phyloP scores from a whole-genome alignment of 1,284 basidiomycete species.

The Singerocomus rubriflavus region DNA sequence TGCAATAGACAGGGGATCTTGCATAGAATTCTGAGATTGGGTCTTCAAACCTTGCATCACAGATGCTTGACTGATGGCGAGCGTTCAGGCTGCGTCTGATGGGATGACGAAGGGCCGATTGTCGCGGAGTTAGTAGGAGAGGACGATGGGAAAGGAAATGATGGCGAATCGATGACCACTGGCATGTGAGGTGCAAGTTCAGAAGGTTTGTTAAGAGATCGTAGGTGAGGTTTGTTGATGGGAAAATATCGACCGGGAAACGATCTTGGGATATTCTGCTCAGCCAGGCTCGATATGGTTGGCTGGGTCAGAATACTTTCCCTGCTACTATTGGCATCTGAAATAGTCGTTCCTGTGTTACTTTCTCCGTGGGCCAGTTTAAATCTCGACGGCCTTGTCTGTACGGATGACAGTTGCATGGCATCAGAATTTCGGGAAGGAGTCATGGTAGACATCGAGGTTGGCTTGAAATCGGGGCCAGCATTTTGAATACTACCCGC shows the following conservation, averaged over 20 bases:
- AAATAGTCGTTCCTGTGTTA: background rate
- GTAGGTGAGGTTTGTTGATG: conserved; percentile 13
- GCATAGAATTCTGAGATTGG: background rate
- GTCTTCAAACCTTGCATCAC: conserved; percentile 35
- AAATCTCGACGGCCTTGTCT: conserved; percentile 36
- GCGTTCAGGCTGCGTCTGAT: conserved; percentile 25
- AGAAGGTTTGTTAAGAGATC: conserved; percentile 1
- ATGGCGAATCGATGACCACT: conserved; percentile 22
- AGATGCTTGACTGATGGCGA: conserved; percentile 43
- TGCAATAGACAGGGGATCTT: conserved; percentile 27
- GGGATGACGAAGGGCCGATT: conserved; percentile 39
- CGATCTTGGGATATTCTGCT: conserved; percentile 21
- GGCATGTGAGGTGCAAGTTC: conserved; percentile 2
- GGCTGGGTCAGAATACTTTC: conserved; percentile 34
- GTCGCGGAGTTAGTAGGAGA: conserved; percentile 23
- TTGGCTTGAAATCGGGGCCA: conserved; percentile 39
- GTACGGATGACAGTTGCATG: background rate
- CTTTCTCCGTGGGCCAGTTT: conserved; percentile 28
- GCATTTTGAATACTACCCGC: conserved; percentile 58
- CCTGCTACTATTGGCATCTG: background rate
- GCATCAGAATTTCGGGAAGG: background rate
- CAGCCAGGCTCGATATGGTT: conserved; percentile 24
- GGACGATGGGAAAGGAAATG: conserved; percentile 17
- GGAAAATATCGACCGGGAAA: conserved; percentile 12
- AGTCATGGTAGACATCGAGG: conserved; percentile 1